phyloP scores from a whole-genome alignment of 306 rosid species.

The Luffa aegyptiaca region DNA sequence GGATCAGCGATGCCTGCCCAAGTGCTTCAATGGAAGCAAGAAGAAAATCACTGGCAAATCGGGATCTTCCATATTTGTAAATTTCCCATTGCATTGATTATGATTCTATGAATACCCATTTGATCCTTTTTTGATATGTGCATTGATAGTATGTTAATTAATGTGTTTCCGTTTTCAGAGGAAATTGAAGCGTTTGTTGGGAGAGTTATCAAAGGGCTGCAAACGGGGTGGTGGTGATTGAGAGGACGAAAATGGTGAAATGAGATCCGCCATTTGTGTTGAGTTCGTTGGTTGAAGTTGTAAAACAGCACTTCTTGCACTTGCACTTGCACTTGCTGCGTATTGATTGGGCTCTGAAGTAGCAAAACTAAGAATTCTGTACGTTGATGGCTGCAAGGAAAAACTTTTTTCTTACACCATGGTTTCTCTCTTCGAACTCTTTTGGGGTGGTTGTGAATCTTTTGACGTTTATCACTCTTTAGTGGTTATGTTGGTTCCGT shows the following conservation, averaged over 20 bases:
- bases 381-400: no score
- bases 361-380: no score
- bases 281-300: background rate
- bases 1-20: conserved; percentile 2
- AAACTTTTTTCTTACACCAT: no score
- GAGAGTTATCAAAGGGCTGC: conserved; percentile 3
- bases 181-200: background rate
- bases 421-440: background rate
- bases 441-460: background rate
- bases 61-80: conserved; percentile 3
- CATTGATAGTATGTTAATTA: background rate
- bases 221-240: background rate
- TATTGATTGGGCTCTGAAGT: no score
- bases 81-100: background rate
- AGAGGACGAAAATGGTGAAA: background rate
- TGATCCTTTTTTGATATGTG: background rate
- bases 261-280: background rate
- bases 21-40: background rate
- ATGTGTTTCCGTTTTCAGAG: background rate
- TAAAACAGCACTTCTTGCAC: background rate
- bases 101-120: background rate
- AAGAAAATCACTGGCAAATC: background rate
- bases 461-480: background rate
- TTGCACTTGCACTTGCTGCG: no score
- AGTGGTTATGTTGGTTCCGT: background rate